Conservation (phyloP, 768 basidiomycete genomes). For the Naematelia encephala region DNA sequence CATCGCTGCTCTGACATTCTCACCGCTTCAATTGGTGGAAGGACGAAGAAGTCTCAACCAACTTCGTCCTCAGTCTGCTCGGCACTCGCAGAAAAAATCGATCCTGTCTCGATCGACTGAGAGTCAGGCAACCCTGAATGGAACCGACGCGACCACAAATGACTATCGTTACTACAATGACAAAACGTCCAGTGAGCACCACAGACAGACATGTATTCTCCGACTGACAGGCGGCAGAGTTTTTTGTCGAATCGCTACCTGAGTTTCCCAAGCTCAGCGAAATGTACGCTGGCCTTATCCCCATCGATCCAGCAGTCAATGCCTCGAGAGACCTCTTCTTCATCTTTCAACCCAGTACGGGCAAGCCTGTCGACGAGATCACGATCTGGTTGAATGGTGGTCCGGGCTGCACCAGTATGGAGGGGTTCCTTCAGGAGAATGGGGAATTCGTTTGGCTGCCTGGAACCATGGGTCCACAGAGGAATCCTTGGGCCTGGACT, state of each 20-base stretch:
- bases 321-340: conserved; percentile 6
- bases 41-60: not conserved
- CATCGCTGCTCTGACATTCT: not conserved
- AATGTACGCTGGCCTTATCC: conserved; percentile 9
- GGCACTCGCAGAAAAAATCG: too few relatives aligned
- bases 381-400: conserved; percentile 12
- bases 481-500: conserved; percentile 1
- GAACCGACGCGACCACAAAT: too few relatives aligned
- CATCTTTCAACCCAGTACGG: conserved; percentile 10
- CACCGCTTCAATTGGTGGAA: not conserved
- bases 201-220: not conserved
- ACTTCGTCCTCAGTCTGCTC: too few relatives aligned
- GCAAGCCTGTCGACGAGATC: conserved; percentile 10
- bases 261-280: conserved; percentile 4
- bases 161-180: not conserved
- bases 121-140: too few relatives aligned
- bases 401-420: conserved; percentile 2
- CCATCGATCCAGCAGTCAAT: conserved; percentile 4
- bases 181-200: not conserved
- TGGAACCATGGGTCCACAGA: not conserved
- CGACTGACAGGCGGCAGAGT: conserved; percentile 1
- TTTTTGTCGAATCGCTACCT: conserved; percentile 1
- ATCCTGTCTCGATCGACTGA: too few relatives aligned
- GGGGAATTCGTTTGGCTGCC: not conserved
- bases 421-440: conserved; percentile 11